phyloP scores from a whole-genome alignment of 768 basidiomycete genomes.

The Agrocybe pediades region DNA sequence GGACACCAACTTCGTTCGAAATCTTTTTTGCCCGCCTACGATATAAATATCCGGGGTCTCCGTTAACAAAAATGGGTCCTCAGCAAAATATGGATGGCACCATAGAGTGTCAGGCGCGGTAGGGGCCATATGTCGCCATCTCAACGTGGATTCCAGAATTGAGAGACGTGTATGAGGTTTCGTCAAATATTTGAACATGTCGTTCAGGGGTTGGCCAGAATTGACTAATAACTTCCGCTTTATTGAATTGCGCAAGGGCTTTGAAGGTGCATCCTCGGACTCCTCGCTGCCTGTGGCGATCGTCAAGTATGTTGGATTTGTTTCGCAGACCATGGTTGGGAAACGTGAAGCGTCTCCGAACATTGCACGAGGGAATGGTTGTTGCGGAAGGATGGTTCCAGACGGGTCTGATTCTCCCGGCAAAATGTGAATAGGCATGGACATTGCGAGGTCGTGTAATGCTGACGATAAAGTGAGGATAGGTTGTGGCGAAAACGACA shows the following conservation, averaged over 20 bases:
- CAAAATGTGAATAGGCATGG: conserved; percentile 84
- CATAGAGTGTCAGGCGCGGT: conserved; percentile 98
- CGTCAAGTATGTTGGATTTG: conserved; percentile 88
- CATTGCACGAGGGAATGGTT: conserved; percentile 90
- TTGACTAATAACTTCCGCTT: conserved; percentile 74
- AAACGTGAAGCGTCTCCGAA: conserved; percentile 66
- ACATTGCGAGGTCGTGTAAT: conserved; percentile 73
- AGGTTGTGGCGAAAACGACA: conserved; percentile 76
- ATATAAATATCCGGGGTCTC: conserved; percentile 90
- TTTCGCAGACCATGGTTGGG: conserved; percentile 73
- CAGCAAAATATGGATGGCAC: conserved; percentile 91
- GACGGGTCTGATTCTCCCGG: conserved; percentile 90
- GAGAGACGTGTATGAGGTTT: conserved; percentile 72
- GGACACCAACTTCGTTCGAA: conserved; percentile 70
- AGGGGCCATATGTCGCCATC: conserved; percentile 97
- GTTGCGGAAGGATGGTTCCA: conserved; percentile 89
- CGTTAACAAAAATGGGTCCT: conserved; percentile 88
- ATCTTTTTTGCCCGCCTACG: conserved; percentile 87
- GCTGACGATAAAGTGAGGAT: conserved; percentile 66
- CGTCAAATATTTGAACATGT: conserved; percentile 91
- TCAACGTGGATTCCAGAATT: conserved; percentile 77
- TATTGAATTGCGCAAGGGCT: conserved; percentile 21
- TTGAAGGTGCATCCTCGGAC: conserved; percentile 23
- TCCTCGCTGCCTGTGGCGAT: conserved; percentile 46
- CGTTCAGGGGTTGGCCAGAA: conserved; percentile 92